Percentiles rank a stretch among this genome's conserved stretches.
phyloP scores from a whole-genome alignment of 257 asterid species.

The Gentiana dahurica region DNA sequence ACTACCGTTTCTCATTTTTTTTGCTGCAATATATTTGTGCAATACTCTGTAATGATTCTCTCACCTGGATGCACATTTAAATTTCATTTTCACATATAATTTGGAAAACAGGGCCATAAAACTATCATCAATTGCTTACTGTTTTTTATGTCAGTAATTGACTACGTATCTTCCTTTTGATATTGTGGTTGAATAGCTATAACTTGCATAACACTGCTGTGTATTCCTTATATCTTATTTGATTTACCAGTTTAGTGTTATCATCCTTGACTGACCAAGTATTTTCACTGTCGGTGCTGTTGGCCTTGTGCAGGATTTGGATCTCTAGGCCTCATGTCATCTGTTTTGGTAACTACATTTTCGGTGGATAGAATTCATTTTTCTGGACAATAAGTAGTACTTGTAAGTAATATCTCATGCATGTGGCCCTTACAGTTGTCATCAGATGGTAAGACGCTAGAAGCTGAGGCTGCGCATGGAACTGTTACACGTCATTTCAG shows the following conservation, averaged over 20 bases:
- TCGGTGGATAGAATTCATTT: background rate
- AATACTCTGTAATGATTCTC: too few relatives aligned
- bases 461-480: slow-evolving; percentile 99
- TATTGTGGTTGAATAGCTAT: background rate
- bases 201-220: background rate
- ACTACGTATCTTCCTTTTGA: background rate
- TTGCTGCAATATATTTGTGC: too few relatives aligned
- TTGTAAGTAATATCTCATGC: background rate
- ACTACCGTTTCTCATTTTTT: too few relatives aligned
- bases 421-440: slow-evolving; percentile 44
- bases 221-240: background rate
- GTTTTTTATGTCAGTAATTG: background rate
- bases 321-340: slow-evolving; percentile 90
- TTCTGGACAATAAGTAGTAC: background rate
- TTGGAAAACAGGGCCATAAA: too few relatives aligned
- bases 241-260: background rate
- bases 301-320: slow-evolving; percentile 61
- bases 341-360: slow-evolving; percentile 56
- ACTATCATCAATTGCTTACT: too few relatives aligned
- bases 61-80: too few relatives aligned
- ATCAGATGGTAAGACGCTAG: slow-evolving; percentile 88
- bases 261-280: background rate
- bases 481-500: slow-evolving; percentile 91
- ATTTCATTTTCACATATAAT: too few relatives aligned
- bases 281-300: background rate